Evolutionary conservation across 495 filamentous ascomycete genomes (phyloP).

Genomic region (Platismatia glauca): DNA sequence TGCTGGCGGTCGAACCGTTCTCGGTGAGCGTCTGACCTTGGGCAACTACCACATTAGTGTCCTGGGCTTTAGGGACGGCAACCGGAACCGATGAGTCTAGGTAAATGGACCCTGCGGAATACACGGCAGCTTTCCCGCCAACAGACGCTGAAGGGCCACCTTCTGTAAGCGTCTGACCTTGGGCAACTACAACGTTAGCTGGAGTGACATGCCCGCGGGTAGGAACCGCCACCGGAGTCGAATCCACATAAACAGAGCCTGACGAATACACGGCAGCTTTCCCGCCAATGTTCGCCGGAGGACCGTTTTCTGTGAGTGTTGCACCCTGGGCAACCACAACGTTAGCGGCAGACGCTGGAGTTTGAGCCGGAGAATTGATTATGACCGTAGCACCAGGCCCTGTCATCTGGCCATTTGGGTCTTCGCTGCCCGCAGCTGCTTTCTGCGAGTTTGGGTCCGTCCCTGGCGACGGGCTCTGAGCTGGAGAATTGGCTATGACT

Average conservation of each 20-base stretch:
- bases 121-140: neutral
- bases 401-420: neutral
- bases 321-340: neutral
- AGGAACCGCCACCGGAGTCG: neutral
- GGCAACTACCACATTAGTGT: neutral
- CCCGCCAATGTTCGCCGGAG: neutral
- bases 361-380: neutral
- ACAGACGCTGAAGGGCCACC: neutral
- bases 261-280: neutral
- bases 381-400: neutral
- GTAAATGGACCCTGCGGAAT: neutral
- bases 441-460: neutral
- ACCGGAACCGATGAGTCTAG: neutral
- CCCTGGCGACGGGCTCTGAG: neutral
- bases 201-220: neutral
- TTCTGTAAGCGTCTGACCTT: neutral
- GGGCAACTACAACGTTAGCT: neutral
- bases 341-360: neutral
- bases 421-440: neutral
- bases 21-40: neutral
- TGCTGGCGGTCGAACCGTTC: neutral
- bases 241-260: neutral
- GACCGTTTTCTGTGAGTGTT: neutral
- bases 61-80: neutral
- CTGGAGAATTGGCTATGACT: neutral